These are phyloP conservation scores for Penicillium maclennaniae DNA, from an alignment of 495 filamentous ascomycete genomes.

Conservation along the genomic window DNA sequence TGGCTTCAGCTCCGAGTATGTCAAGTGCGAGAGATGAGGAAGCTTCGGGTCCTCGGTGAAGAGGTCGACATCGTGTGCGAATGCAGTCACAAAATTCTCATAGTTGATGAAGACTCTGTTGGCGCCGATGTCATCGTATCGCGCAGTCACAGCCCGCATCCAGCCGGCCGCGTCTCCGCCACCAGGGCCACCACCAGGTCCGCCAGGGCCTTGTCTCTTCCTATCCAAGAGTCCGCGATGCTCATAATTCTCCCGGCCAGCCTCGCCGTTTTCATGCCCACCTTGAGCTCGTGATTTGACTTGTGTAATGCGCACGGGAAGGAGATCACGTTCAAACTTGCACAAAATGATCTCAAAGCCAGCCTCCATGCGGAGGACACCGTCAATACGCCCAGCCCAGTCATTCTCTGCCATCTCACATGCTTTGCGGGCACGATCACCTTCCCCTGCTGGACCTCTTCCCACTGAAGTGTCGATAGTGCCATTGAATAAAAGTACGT, in stretches of 20 bases:
- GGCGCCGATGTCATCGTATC: conserved; percentile 58
- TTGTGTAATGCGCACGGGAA: conserved; percentile 26
- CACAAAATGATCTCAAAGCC: conserved; percentile 71
- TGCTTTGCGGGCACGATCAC: conserved; percentile 43
- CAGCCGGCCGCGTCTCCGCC: conserved; percentile 16
- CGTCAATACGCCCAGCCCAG: conserved; percentile 53
- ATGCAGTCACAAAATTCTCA: conserved; percentile 57
- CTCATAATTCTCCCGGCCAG: background rate
- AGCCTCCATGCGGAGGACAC: conserved; percentile 62
- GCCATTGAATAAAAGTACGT: conserved; percentile 45
- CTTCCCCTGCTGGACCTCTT: background rate
- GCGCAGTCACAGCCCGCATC: conserved; percentile 42
- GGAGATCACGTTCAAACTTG: conserved; percentile 47
- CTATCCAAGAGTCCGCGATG: conserved; percentile 1
- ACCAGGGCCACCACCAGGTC: background rate
- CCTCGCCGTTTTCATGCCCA: background rate
- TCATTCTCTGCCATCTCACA: conserved; percentile 45
- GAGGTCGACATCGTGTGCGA: conserved; percentile 52
- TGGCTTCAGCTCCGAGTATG: conserved; percentile 28
- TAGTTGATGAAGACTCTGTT: conserved; percentile 55
- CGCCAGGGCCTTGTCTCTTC: conserved; percentile 6
- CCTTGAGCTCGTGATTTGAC: conserved; percentile 13
- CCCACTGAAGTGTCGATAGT: conserved; percentile 7
- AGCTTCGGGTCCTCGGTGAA: conserved; percentile 33
- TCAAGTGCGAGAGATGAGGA: conserved; percentile 45